Percentiles rank a stretch among this genome's conserved stretches.
phyloP scores from a whole-genome alignment of 2,329 filamentous ascomycete species.

The Hymenoscyphus fructigenus region DNA sequence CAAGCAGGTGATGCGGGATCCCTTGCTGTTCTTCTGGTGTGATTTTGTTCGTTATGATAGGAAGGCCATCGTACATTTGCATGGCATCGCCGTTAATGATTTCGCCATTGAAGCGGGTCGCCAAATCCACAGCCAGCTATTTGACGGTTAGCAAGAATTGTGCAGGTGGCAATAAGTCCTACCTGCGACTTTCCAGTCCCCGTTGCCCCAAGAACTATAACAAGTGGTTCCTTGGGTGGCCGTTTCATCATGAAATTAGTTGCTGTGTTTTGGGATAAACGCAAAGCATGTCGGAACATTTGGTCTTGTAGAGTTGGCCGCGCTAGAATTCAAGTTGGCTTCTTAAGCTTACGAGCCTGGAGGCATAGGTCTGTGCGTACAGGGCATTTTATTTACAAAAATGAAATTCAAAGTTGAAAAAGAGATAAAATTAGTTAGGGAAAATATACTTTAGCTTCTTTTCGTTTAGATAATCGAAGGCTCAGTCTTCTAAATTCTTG shows the following conservation, averaged over 20 bases:
- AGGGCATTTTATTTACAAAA: no score
- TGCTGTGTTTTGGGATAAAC: not conserved
- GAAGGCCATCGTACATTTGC: conserved; percentile 91
- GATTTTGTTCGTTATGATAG: conserved; percentile 95
- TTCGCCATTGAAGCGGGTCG: conserved; percentile 81
- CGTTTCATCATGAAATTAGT: conserved; percentile 26
- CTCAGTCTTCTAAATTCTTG: no score
- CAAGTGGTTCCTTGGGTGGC: conserved; percentile 57
- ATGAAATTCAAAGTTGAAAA: no score
- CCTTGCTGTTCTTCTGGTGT: conserved; percentile 70
- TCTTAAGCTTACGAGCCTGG: no score
- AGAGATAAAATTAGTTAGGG: no score
- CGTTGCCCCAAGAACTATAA: conserved; percentile 84
- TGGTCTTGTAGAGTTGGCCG: not conserved
- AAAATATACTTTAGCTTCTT: no score
- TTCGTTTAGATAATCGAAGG: no score
- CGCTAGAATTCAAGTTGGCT: not conserved
- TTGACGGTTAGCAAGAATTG: conserved; percentile 16
- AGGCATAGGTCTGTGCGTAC: no score
- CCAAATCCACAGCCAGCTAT: conserved; percentile 73
- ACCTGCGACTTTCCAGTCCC: conserved; percentile 94
- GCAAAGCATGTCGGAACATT: conserved; percentile 23
- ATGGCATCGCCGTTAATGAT: conserved; percentile 97
- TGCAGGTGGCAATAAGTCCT: not conserved
- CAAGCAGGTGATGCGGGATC: conserved; percentile 85